Evolutionary conservation across 139 green algal genomes (phyloP), one percentile per base, ranked within the genome.

Genomic region (Chlorella sp.): DNA sequence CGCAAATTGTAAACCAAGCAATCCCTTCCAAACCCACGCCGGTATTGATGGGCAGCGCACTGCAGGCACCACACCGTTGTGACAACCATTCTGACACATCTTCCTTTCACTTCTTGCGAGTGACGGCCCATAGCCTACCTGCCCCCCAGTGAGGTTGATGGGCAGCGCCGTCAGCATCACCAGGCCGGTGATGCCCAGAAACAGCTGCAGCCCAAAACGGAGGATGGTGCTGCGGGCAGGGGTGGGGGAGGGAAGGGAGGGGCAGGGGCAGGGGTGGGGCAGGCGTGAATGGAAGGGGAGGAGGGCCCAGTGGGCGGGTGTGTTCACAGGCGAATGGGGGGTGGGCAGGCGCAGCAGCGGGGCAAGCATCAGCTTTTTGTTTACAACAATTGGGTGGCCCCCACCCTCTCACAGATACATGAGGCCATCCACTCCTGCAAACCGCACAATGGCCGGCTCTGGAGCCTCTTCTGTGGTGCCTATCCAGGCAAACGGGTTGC

Each of bases 141-240:
- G 66, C 22, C 40, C 61, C 26, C 71, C 75, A 0, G 73, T 90
- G 19, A 86, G 36, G 86, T 90, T 90, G 86, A 90, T 76, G 37
- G 86, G 86, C 39, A 90, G 79, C 39, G 60, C 73, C 1, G 69
- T 90, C 34, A 61, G 32, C 37, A 85, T 36, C 60, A 85, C 78
- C 80, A 85, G 42, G 42, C 66, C 0, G 42, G 40, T 36, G 42
- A 85, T 14, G 80, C 80, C 80, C 40, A 48, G 26, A 30, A 85
- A 85, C 30, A 85, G 80, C 40, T 37, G 42, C 24, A 85, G 37
- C 24, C 80, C 80, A n/a, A 85, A 34, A 12, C 32, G 42, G 42
- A 85, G 48, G 15, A 85, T 85, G 16, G n/a, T 85, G 77, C 77
- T 83, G 77, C 21, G 9, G 48, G 48, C 48, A 5, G 48, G 48